A percentile compares a stretch with the other conserved stretches of the same genome.
Evolutionary conservation across 2,329 filamentous ascomycete species (phyloP).

Genomic region (Colletotrichum karsti): DNA sequence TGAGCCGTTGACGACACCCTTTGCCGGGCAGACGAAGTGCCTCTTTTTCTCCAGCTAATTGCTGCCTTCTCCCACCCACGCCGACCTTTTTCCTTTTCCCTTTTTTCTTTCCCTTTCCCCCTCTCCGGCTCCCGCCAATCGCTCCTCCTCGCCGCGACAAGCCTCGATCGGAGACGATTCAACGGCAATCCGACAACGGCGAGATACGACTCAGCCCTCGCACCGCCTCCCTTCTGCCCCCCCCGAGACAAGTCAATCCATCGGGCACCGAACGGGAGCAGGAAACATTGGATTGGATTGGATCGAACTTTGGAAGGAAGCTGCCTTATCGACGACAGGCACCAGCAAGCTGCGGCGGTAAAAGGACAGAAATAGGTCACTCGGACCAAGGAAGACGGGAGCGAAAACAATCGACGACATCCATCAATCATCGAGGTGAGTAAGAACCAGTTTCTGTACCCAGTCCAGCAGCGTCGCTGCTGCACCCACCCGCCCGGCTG

Average conservation of each 20-base stretch:
- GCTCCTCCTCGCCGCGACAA: constrained; percentile 23
- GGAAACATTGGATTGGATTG: not conserved
- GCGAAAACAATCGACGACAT: not conserved
- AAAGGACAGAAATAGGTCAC: constrained; percentile 1
- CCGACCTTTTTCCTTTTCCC: not conserved
- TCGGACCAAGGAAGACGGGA: not conserved
- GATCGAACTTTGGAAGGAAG: not conserved
- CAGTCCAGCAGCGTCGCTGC: not conserved
- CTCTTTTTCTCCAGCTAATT: not conserved
- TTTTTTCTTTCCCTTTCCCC: constrained; percentile 10
- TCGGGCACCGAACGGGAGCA: not conserved
- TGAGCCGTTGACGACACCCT: constrained; percentile 22
- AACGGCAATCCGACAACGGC: constrained; percentile 27
- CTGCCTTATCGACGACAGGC: not conserved
- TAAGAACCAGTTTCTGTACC: not conserved
- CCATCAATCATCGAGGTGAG: not conserved
- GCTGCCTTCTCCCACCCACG: not conserved
- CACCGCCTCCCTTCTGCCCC: constrained; percentile 17
- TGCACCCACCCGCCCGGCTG: not conserved
- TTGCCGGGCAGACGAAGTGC: not conserved
- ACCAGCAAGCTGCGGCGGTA: not conserved
- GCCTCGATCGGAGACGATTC: constrained; percentile 28
- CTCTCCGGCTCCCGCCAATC: not conserved
- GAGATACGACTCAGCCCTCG: constrained; percentile 29
- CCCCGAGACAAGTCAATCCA: constrained; percentile 22